A percentile compares a stretch with the other conserved stretches of the same genome.
Conservation (phyloP, 805 yeast species). For the Yarrowia sp. region DNA sequence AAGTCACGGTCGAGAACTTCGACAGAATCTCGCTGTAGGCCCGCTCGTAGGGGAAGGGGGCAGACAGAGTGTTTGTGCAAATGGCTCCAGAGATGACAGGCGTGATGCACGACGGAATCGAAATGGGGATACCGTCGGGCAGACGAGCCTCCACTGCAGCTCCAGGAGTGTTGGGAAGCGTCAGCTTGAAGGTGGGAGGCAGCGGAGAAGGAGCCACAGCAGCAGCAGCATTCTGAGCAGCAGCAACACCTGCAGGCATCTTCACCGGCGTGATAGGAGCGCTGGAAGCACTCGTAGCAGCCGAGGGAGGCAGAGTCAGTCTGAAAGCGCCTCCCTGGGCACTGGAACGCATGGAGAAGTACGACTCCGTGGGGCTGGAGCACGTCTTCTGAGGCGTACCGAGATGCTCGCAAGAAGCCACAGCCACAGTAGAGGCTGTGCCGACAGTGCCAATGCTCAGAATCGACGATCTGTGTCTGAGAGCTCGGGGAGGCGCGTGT, state of each 20-base stretch:
- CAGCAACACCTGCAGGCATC: not conserved
- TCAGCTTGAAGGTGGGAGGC: not conserved
- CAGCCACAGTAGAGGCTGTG: not conserved
- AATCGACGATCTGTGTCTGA: constrained; percentile 14
- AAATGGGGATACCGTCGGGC: constrained; percentile 18
- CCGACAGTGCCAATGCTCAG: constrained; percentile 1
- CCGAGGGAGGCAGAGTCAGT: constrained; percentile 6
- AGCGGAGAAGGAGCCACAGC: not conserved
- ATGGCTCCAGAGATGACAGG: constrained; percentile 4
- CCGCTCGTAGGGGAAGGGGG: constrained; percentile 31
- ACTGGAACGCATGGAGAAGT: constrained; percentile 3
- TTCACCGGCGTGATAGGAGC: constrained; percentile 14
- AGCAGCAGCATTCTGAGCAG: not conserved
- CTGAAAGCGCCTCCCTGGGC: constrained; percentile 15
- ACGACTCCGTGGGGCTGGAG: constrained; percentile 14
- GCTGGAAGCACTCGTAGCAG: constrained; percentile 18
- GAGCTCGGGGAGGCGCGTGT: constrained; percentile 3
- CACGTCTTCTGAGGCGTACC: constrained; percentile 10
- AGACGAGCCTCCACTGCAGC: constrained; percentile 1
- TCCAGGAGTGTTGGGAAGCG: constrained; percentile 3
- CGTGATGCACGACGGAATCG: constrained; percentile 15
- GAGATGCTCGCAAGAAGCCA: not conserved
- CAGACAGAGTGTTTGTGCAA: constrained; percentile 13
- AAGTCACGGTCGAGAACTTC: constrained; percentile 33
- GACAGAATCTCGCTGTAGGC: constrained; percentile 33